phyloP scores from a whole-genome alignment of 1,284 basidiomycete species.

The Cutaneotrichosporon sp. region DNA sequence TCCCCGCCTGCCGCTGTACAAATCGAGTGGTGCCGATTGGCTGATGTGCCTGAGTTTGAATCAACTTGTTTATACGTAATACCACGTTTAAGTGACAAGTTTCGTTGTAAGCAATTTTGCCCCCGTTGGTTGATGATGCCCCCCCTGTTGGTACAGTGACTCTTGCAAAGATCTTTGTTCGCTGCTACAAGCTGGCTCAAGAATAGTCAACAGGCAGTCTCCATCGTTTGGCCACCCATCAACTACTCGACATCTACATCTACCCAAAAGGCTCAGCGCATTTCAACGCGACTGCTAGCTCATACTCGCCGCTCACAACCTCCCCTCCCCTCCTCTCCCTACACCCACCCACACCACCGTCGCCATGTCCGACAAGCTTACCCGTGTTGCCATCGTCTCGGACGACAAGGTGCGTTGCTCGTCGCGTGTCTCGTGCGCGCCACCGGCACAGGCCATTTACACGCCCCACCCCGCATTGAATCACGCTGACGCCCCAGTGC shows the following conservation, averaged over 20 bases:
- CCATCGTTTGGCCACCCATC: neutral
- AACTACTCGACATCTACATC: no score
- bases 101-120: constrained; percentile 3
- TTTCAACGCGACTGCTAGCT: neutral
- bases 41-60: neutral
- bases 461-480: constrained; percentile 9
- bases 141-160: no score
- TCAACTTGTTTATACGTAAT: constrained; percentile 8
- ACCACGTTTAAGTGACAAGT: constrained; percentile 2
- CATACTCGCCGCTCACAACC: neutral
- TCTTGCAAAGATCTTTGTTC: constrained; percentile 7
- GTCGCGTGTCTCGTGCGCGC: neutral
- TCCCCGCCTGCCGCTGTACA: neutral
- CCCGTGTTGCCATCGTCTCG: constrained; percentile 92
- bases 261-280: neutral
- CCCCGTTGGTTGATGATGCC: neutral
- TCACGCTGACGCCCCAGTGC: constrained; percentile 58
- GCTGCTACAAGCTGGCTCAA: neutral
- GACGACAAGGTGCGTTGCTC: constrained; percentile 62
- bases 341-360: neutral
- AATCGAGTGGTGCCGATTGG: neutral
- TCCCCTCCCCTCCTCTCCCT: neutral
- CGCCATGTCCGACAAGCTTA: constrained; percentile 73
- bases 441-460: neutral
- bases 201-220: no score